A percentile compares a stretch with the other conserved stretches of the same genome.
Conservation (phyloP, 2,329 filamentous ascomycete genomes). For the Exophiala bonariae region DNA sequence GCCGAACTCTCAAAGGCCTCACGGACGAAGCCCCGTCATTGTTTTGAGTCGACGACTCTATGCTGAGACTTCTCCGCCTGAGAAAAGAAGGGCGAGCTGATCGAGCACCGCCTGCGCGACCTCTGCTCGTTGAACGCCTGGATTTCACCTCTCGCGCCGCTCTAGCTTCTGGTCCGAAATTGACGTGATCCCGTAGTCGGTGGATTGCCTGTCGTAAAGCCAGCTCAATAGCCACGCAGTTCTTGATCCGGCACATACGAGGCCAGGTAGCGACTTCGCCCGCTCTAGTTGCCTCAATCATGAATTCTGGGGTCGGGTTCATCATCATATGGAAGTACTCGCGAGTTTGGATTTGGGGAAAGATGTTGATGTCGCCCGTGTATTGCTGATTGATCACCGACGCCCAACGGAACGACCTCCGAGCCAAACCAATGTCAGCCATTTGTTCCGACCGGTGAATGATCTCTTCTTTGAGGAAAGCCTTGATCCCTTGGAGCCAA, state of each 20-base stretch:
- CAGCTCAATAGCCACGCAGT: slow-evolving; percentile 85
- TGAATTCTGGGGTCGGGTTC: slow-evolving; percentile 85
- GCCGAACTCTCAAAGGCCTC: slow-evolving; percentile 15
- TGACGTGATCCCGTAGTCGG: slow-evolving; percentile 17
- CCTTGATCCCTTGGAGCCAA: slow-evolving; percentile 61
- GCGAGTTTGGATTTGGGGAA: slow-evolving; percentile 73
- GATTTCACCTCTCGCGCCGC: slow-evolving; percentile 18
- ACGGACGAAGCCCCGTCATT: slow-evolving; percentile 6
- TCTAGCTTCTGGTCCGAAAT: slow-evolving; percentile 24
- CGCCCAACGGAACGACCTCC: slow-evolving; percentile 71
- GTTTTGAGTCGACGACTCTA: slow-evolving; percentile 8
- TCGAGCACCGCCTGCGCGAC: slow-evolving; percentile 14
- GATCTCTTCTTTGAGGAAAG: slow-evolving; percentile 75
- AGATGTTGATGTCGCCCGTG: slow-evolving; percentile 91
- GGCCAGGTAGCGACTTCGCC: slow-evolving; percentile 92
- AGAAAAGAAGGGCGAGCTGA: slow-evolving; percentile 22
- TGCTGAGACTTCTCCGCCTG: slow-evolving; percentile 21
- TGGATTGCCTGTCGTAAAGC: slow-evolving; percentile 57
- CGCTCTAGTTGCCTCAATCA: slow-evolving; percentile 72
- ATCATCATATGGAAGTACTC: slow-evolving; percentile 75
- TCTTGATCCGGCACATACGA: slow-evolving; percentile 78
- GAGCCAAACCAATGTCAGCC: slow-evolving; percentile 78
- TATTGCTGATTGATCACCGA: slow-evolving; percentile 89
- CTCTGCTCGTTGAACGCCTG: slow-evolving; percentile 14
- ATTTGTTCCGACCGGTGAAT: slow-evolving; percentile 79